phyloP scores from a whole-genome alignment of 306 rosid genomes.

The Trifolium pratense region DNA sequence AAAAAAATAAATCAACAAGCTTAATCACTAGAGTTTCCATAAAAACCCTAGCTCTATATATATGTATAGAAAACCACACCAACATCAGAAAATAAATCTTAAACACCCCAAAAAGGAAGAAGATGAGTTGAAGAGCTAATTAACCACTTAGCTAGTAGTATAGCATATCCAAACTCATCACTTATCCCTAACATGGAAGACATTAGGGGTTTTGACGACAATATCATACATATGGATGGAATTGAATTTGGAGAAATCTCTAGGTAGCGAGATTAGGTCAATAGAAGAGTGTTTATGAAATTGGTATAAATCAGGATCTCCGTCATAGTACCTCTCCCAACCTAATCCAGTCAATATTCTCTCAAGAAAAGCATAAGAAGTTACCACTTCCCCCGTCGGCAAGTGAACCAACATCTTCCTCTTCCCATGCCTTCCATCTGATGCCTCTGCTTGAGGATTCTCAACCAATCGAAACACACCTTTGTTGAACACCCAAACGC shows the following conservation, averaged over 20 bases:
- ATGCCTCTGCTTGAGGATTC: slow-evolving; percentile 66
- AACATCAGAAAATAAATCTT: background rate
- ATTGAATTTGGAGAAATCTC: slow-evolving; percentile 77
- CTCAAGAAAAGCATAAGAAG: slow-evolving; percentile 70
- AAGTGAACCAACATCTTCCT: slow-evolving; percentile 72
- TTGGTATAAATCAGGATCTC: slow-evolving; percentile 80
- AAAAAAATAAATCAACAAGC: slow-evolving; percentile 17
- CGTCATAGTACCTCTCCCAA: slow-evolving; percentile 95
- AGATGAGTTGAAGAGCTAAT: slow-evolving; percentile 27
- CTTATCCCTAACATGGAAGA: slow-evolving; percentile 86
- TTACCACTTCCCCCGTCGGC: slow-evolving; percentile 66
- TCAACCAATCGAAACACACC: slow-evolving; percentile 76
- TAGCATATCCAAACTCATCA: slow-evolving; percentile 30
- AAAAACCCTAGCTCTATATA: slow-evolving; percentile 34
- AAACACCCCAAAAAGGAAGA: background rate
- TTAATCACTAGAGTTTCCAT: slow-evolving; percentile 37
- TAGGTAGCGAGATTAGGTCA: slow-evolving; percentile 89
- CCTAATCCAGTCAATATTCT: slow-evolving; percentile 68
- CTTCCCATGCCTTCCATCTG: slow-evolving; percentile 52
- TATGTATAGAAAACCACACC: slow-evolving; percentile 34
- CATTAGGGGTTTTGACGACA: slow-evolving; percentile 78
- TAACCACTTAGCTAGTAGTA: slow-evolving; percentile 10
- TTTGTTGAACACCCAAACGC: slow-evolving; percentile 84
- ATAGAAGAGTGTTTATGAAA: slow-evolving; percentile 88
- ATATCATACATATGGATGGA: slow-evolving; percentile 92